Percentiles rank a stretch among this genome's conserved stretches.
Evolutionary conservation across 202 grass and related monocot species (phyloP).

Genomic region (Elaeis oleifera): DNA sequence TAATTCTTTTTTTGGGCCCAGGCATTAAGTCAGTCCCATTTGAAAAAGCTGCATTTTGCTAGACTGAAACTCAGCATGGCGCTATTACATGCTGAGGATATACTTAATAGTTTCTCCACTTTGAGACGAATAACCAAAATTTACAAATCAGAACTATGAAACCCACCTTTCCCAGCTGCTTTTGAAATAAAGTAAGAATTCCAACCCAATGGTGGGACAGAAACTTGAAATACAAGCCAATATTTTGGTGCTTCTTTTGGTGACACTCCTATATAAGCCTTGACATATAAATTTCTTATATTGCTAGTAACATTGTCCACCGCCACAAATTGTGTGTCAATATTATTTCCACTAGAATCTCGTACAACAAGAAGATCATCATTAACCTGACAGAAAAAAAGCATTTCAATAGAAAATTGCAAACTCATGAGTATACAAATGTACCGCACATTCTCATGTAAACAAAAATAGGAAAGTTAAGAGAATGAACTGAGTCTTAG

Average conservation of each 20-base stretch:
- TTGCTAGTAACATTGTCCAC: conserved; percentile 55
- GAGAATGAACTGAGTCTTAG: no score
- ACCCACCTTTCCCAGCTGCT: conserved; percentile 40
- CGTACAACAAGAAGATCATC: conserved; percentile 56
- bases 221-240: conserved; percentile 80
- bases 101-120: no score
- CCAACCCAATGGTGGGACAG: conserved; percentile 79
- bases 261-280: conserved; percentile 70
- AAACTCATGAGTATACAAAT: not conserved
- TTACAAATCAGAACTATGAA: not conserved
- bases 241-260: conserved; percentile 54
- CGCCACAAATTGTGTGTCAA: conserved; percentile 64
- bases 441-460: no score
- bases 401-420: conserved; percentile 3
- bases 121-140: no score
- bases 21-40: no score
- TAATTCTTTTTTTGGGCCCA: no score
- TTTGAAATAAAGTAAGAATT: conserved; percentile 71
- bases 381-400: conserved; percentile 54
- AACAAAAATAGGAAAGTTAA: no score
- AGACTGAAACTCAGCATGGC: no score
- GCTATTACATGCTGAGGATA: no score
- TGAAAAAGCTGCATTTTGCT: no score
- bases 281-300: conserved; percentile 75
- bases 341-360: conserved; percentile 46